Conservation (phyloP, 805 yeast species). For the Tetrapisispora namnaoensis region DNA sequence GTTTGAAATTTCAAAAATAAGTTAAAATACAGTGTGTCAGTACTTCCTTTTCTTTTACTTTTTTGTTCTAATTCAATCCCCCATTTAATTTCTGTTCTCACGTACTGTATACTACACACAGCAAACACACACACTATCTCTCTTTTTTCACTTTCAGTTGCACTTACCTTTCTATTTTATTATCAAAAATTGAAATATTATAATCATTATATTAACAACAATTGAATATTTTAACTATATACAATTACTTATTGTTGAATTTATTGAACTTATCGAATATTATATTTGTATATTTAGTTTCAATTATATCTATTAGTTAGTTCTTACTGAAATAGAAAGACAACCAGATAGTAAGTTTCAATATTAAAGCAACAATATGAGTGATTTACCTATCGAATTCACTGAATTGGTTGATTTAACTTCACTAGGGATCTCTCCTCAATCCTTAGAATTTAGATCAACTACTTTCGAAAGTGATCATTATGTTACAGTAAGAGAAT, state of each 20-base stretch:
- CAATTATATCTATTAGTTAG: background rate
- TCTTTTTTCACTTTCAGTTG: too few species aligned
- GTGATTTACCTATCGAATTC: conserved; percentile 91
- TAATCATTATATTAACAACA: background rate
- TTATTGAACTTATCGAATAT: too few species aligned
- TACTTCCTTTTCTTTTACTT: background rate
- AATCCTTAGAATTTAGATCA: conserved; percentile 81
- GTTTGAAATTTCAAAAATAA: too few species aligned
- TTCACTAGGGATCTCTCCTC: conserved; percentile 73
- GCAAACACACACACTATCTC: background rate
- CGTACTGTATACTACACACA: background rate
- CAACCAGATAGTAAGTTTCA: background rate
- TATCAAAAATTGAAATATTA: background rate
- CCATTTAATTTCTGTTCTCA: too few species aligned
- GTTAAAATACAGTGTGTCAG: too few species aligned
- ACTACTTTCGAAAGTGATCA: conserved; percentile 91
- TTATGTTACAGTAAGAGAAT: conserved; percentile 74
- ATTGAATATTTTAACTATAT: background rate
- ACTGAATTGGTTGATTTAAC: conserved; percentile 90
- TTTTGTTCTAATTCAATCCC: too few species aligned
- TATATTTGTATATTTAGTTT: background rate
- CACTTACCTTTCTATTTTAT: background rate
- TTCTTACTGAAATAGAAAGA: background rate
- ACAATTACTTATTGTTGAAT: background rate
- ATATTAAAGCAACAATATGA: conserved; percentile 6